Base-by-base conservation (phyloP, 352 stramenopile species). In the Bremia lactucae region DNA sequence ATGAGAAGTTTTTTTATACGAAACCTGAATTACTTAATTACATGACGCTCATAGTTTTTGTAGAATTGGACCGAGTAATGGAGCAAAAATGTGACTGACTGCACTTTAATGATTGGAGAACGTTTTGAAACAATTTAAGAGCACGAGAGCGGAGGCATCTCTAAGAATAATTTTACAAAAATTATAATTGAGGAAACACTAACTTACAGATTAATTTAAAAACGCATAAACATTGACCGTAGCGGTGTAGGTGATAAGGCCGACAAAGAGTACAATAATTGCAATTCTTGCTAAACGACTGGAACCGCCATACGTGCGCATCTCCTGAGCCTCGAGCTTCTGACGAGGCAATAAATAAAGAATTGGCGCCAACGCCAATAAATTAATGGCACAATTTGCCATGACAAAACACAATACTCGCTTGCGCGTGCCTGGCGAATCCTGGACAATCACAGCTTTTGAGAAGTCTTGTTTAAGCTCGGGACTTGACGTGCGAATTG, bases 341-440 rank as follows among this genome's bases (percentile, higher is more conserved):
- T 83, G 66, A 13, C 59, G 52, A 25, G 70, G 70, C 39, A 78
- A 73, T 70, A 83, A 73, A 73, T 76, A 78, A 22, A 78, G 37
- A 35, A 80, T 80, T 19, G 70, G 67, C 35, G 64, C 36, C 35
- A 83, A 48, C 40, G 62, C 67, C 24, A 79, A 44, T 31, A 76
- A 37, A 60, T 80, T 80, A 46, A 83, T 62, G 2, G 48, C 57
- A 33, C 53, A 65, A 31, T 71, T 75, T 25, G 62, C 43, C 48
- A 83, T 20, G 13, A 65, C 40, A 36, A 80, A 77, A 28, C 56
- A 57, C 18, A 72, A 22, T 23, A 77, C 55, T 15, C 59, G 47
- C 10, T 28, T 56, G 18, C 59, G 67, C 23, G 68, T 80, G 6
- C 43, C 31, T 2, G 36, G 41, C 1, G 52, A 29, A 28, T 83